Percentiles rank a stretch among this genome's conserved stretches.
phyloP scores from a whole-genome alignment of 139 green algal genomes.

The Chlamydomonas schloesseri region DNA sequence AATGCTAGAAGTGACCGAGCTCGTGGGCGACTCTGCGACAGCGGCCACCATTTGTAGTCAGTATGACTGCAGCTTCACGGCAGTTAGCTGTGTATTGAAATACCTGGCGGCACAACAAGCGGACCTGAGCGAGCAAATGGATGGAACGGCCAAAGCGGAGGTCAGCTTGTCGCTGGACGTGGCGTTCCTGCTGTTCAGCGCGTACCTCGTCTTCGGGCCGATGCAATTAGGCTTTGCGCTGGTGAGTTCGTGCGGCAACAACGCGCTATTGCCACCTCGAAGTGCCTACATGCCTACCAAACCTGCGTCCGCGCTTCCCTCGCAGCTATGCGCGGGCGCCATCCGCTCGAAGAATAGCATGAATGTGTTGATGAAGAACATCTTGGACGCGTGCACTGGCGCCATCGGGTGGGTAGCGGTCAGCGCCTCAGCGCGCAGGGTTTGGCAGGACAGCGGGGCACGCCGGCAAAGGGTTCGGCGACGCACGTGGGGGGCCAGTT shows the following conservation, averaged over 20 bases:
- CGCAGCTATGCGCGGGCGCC: slow-evolving; percentile 75
- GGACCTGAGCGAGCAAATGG: not conserved
- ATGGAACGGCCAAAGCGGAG: not conserved
- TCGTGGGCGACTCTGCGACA: not conserved
- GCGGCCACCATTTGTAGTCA: not conserved
- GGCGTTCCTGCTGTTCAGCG: slow-evolving; percentile 15
- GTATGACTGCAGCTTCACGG: slow-evolving; percentile 14
- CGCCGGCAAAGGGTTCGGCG: too few relatives aligned
- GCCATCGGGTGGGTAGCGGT: slow-evolving; percentile 51
- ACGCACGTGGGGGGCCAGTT: too few relatives aligned
- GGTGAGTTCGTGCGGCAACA: not conserved
- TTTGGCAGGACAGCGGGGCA: too few relatives aligned
- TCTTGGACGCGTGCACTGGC: slow-evolving; percentile 76
- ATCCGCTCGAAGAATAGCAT: slow-evolving; percentile 86
- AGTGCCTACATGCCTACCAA: too few relatives aligned
- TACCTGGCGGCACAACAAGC: slow-evolving; percentile 7
- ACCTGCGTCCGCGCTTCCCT: not conserved
- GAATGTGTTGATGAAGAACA: slow-evolving; percentile 88
- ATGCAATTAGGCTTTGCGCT: slow-evolving; percentile 43
- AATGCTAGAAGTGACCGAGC: not conserved
- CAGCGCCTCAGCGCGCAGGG: too few relatives aligned
- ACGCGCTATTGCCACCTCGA: not conserved
- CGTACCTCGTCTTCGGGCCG: slow-evolving; percentile 30
- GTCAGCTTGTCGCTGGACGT: slow-evolving; percentile 10
- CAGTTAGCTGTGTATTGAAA: not conserved